phyloP scores from a whole-genome alignment of 2,329 filamentous ascomycete genomes.

The Westerdykella ornata region DNA sequence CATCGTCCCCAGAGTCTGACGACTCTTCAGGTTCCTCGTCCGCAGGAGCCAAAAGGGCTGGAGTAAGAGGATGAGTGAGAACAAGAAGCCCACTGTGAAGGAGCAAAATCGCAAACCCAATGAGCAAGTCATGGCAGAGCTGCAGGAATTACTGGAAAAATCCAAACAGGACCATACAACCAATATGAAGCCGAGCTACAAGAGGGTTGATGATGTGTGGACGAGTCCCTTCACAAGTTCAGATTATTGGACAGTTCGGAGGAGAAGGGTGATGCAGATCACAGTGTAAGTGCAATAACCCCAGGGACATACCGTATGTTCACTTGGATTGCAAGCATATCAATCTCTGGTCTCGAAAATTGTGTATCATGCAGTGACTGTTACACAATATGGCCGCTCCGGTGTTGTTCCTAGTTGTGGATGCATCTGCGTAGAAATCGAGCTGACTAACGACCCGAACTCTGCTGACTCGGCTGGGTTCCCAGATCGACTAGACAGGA shows the following conservation, averaged over 20 bases:
- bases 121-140: neutral
- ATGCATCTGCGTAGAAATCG: too few relatives aligned
- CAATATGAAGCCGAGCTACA: constrained; percentile 50
- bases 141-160: neutral
- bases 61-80: constrained; percentile 4
- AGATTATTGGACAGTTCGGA: constrained; percentile 61
- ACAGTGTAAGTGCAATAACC: constrained; percentile 40
- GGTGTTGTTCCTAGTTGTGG: too few relatives aligned
- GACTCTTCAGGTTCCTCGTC: neutral
- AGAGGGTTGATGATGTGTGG: constrained; percentile 60
- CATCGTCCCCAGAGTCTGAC: neutral
- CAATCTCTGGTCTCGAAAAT: too few relatives aligned
- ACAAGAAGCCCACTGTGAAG: constrained; percentile 5
- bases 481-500: too few relatives aligned
- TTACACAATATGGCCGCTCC: too few relatives aligned
- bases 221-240: constrained; percentile 47
- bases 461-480: too few relatives aligned
- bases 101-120: neutral
- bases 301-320: neutral
- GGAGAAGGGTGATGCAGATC: constrained; percentile 65
- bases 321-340: constrained; percentile 2
- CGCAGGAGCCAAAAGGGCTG: neutral
- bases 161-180: neutral
- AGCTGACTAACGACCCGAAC: too few relatives aligned
- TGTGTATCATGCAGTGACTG: too few relatives aligned